Evolutionary conservation across 1,139 yeast species (phyloP).

Genomic region (Hyphopichia wangnamkhiaoensis): DNA sequence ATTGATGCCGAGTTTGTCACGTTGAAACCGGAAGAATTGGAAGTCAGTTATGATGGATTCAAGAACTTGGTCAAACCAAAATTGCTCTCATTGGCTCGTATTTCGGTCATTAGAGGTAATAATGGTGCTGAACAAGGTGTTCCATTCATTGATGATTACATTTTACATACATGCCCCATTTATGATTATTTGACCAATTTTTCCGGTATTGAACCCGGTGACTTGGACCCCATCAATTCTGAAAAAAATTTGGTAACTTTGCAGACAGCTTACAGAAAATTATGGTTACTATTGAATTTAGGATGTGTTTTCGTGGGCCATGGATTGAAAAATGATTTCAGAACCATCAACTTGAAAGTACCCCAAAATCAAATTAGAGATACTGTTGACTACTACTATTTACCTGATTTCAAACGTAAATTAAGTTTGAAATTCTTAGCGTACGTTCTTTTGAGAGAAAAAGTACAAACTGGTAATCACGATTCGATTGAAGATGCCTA

Average conservation of each 20-base stretch:
- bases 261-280: conserved; percentile 81
- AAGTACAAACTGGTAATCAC: conserved; percentile 91
- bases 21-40: conserved; percentile 76
- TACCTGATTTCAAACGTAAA: conserved; percentile 69
- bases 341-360: conserved; percentile 88
- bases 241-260: conserved; percentile 71
- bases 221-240: conserved; percentile 73
- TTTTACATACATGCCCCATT: conserved; percentile 69
- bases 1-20: conserved; percentile 97
- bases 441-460: conserved; percentile 69
- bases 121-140: conserved; percentile 64
- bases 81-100: conserved; percentile 77
- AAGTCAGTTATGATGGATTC: conserved; percentile 67
- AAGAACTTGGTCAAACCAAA: conserved; percentile 74
- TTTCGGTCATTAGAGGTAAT: conserved; percentile 82
- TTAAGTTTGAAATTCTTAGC: conserved; percentile 88
- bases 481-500: conserved; percentile 96
- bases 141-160: conserved; percentile 93
- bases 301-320: conserved; percentile 97
- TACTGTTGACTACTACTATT: conserved; percentile 77
- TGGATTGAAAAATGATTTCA: conserved; percentile 86
- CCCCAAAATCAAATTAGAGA: conserved; percentile 86
- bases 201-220: conserved; percentile 93
- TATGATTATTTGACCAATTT: conserved; percentile 86
- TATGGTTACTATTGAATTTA: conserved; percentile 84